Conservation (phyloP, 306 rosid genomes). For the Dryas alaskensis region DNA sequence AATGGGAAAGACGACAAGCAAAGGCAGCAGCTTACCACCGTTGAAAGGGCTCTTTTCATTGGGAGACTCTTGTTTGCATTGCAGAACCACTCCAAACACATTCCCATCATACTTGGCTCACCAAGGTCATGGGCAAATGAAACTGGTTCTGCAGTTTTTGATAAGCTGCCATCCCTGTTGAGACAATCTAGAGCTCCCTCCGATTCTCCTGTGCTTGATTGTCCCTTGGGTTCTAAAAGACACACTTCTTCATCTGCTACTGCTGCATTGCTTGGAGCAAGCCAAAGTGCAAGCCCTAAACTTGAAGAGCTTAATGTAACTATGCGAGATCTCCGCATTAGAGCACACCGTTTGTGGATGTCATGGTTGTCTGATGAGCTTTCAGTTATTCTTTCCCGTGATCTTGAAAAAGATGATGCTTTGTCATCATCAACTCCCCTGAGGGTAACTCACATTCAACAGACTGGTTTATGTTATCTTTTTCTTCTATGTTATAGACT, state of each 20-base stretch:
- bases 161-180: slow-evolving; percentile 57
- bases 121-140: slow-evolving; percentile 81
- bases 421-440: slow-evolving; percentile 69
- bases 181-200: slow-evolving; percentile 58
- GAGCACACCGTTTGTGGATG: slow-evolving; percentile 88
- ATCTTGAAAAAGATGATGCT: slow-evolving; percentile 74
- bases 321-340: slow-evolving; percentile 73
- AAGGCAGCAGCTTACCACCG: slow-evolving; percentile 25
- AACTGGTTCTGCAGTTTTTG: slow-evolving; percentile 44
- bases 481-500: neutral
- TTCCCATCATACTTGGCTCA: slow-evolving; percentile 81
- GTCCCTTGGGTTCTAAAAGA: slow-evolving; percentile 45
- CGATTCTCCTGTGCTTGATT: slow-evolving; percentile 55
- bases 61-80: slow-evolving; percentile 92
- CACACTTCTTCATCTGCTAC: slow-evolving; percentile 54
- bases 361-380: slow-evolving; percentile 82
- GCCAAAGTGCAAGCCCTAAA: slow-evolving; percentile 73
- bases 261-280: slow-evolving; percentile 75
- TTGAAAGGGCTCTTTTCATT: slow-evolving; percentile 84
- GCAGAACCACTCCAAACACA: slow-evolving; percentile 79
- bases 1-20: slow-evolving; percentile 37
- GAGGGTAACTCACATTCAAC: slow-evolving; percentile 60
- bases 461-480: slow-evolving; percentile 15
- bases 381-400: slow-evolving; percentile 54
- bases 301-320: slow-evolving; percentile 66